phyloP scores from a whole-genome alignment of 192 early-diverging fungal genomes.

The Coemansia sp. region DNA sequence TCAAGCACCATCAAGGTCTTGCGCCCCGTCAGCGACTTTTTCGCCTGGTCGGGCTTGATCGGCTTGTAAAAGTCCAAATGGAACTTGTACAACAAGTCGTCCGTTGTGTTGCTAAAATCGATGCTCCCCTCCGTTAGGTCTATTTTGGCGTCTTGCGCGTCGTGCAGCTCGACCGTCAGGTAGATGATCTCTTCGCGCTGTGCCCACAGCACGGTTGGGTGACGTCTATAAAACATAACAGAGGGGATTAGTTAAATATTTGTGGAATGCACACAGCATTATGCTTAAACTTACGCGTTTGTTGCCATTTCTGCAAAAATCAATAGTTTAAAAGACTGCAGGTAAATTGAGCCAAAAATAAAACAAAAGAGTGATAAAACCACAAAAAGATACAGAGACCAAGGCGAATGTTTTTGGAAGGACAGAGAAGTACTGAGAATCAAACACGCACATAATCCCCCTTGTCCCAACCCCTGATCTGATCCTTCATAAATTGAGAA shows the following conservation, averaged over 20 bases:
- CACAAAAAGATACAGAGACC: background rate
- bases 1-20: conserved; percentile 66
- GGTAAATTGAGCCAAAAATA: background rate
- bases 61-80: conserved; percentile 71
- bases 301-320: background rate
- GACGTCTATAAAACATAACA: conserved; percentile 24
- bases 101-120: conserved; percentile 64
- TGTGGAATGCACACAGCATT: background rate
- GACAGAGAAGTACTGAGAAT: background rate
- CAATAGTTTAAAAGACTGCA: background rate
- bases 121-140: conserved; percentile 24
- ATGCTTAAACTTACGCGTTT: background rate
- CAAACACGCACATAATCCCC: background rate
- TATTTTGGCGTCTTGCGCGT: conserved; percentile 57
- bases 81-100: conserved; percentile 68
- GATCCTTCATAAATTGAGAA: background rate
- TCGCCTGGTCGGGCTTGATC: conserved; percentile 72
- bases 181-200: conserved; percentile 79
- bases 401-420: background rate
- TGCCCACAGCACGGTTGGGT: conserved; percentile 85
- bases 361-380: background rate
- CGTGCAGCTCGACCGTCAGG: conserved; percentile 77
- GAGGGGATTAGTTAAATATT: background rate
- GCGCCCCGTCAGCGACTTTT: conserved; percentile 65
- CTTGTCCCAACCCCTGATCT: background rate